Percentiles rank a stretch among this genome's conserved stretches.
phyloP scores from a whole-genome alignment of 257 asterid species.

The Gentiana straminea region DNA sequence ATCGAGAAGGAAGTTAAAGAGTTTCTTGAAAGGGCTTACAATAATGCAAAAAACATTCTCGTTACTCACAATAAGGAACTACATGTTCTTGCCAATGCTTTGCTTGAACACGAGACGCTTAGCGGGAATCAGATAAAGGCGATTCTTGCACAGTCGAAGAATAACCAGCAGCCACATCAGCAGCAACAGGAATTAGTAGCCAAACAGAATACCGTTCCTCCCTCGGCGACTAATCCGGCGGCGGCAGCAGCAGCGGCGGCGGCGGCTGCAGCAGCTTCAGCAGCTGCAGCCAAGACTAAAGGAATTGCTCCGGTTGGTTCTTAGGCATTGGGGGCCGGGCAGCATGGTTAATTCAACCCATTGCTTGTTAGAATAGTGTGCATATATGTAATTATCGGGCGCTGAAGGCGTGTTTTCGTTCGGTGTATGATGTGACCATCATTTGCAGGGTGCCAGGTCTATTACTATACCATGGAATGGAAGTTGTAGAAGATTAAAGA shows the following conservation, averaged over 20 bases:
- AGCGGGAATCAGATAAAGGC: slow-evolving; percentile 64
- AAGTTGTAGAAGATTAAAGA: slow-evolving; percentile 11
- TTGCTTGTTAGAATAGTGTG: no score
- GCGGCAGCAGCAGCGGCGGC: slow-evolving; percentile 47
- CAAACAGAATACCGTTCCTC: slow-evolving; percentile 23
- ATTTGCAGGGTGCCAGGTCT: slow-evolving; percentile 1
- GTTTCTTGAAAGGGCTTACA: slow-evolving; percentile 52
- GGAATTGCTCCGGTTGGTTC: slow-evolving; percentile 69
- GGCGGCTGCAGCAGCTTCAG: slow-evolving; percentile 35
- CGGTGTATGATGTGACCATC: no score
- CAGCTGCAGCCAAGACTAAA: slow-evolving; percentile 63
- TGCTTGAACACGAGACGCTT: slow-evolving; percentile 73
- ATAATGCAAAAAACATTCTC: slow-evolving; percentile 56
- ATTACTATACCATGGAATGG: neutral
- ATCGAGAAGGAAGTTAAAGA: slow-evolving; percentile 66
- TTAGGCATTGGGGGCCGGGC: slow-evolving; percentile 12
- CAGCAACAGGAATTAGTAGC: slow-evolving; percentile 27
- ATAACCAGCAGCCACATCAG: slow-evolving; percentile 28
- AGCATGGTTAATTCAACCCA: no score
- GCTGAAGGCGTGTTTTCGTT: neutral
- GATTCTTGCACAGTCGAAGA: slow-evolving; percentile 36
- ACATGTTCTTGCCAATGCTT: slow-evolving; percentile 73
- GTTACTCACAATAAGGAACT: slow-evolving; percentile 54
- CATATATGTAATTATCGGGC: no score
- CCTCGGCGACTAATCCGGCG: slow-evolving; percentile 29